Base-by-base conservation (phyloP, 768 basidiomycete species). In the Filobasidium floriforme region DNA sequence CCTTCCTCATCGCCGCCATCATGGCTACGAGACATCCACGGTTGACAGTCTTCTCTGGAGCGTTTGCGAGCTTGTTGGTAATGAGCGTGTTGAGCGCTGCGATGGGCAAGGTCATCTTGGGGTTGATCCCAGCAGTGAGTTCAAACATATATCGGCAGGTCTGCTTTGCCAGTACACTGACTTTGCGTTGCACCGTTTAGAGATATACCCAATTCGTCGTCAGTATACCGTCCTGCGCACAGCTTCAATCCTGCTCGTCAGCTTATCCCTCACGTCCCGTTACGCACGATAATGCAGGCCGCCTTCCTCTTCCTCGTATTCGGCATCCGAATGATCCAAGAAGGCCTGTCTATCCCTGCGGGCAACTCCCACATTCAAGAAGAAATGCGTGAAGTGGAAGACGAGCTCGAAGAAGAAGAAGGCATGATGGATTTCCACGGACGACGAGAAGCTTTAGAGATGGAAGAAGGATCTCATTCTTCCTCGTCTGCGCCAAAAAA, bases 81-180 rank as follows among this genome's bases (percentile, higher is more conserved):
- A 99, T 99, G 96, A 92, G 90, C 59, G 81, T 93, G 49, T 85
- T 98, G 60, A 92, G 90, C 15, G 92, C 94, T 12, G 88, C 86
- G n/a, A 84, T 98, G 82, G 96, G 96, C 0, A 88, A 91, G 75
- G 80, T 98, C 55, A 84, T 99, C 0, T 89, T 92, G 0, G 85
- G 87, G 0, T 84, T 98, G 43, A 84, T 94, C 49, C 92, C 93
- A 10, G 83, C 76, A 55, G 77, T 78, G 61, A 66, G 77, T 69
- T 14, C 7, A 9, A 19, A 43, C 10, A 29, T 57, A 37, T 5
- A 41, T 43, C 37, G 22, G 32, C 11, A 40, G 19, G 46, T 4
- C 10, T 15, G 26, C 14, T 12, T 52, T 18, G 3, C 18, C 14
- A 15, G 26, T 9, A 32, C 32, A 19, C 43, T 12, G 22, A 10